phyloP scores from a whole-genome alignment of 345 rosid species.

The Brassica incana region DNA sequence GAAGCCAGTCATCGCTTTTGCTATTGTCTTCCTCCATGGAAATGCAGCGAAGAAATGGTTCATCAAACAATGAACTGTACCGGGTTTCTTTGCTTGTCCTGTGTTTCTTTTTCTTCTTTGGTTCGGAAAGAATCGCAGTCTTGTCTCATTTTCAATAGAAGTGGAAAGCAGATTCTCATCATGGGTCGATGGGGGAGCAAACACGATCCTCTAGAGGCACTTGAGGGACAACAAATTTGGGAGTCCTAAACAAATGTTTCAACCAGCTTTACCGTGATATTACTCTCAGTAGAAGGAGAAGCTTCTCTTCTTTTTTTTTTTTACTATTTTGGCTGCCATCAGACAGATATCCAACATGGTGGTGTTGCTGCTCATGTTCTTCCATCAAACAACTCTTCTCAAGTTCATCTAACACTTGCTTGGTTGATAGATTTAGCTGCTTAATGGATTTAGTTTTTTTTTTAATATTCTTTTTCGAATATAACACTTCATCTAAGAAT shows the following conservation, averaged over 20 bases:
- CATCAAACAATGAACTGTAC: slow-evolving; percentile 44
- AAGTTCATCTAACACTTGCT: slow-evolving; percentile 31
- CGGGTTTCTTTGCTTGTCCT: slow-evolving; percentile 19
- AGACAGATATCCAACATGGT: slow-evolving; percentile 39
- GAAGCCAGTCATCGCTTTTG: slow-evolving; percentile 53
- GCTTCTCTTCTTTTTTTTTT: slow-evolving; percentile 30
- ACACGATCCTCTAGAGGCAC: slow-evolving; percentile 19
- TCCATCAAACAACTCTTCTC: slow-evolving; percentile 26
- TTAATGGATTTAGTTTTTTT: slow-evolving; percentile 9
- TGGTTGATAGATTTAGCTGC: not conserved
- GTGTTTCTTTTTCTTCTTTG: slow-evolving; percentile 17
- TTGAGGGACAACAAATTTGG: not conserved
- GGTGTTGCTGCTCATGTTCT: slow-evolving; percentile 17
- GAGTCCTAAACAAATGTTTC: too few relatives aligned
- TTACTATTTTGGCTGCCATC: slow-evolving; percentile 52
- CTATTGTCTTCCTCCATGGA: slow-evolving; percentile 12
- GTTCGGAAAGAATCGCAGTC: not conserved
- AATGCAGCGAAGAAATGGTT: slow-evolving; percentile 44
- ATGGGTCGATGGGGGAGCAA: slow-evolving; percentile 32
- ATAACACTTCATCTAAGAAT: too few relatives aligned
- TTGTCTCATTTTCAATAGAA: not conserved
- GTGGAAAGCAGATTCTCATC: not conserved
- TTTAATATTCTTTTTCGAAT: slow-evolving; percentile 34
- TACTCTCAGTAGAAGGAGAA: slow-evolving; percentile 23
- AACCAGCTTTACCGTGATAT: slow-evolving; percentile 39